Evolutionary conservation across 257 asterid species (phyloP).

Genomic region (Penstemon barbatus): DNA sequence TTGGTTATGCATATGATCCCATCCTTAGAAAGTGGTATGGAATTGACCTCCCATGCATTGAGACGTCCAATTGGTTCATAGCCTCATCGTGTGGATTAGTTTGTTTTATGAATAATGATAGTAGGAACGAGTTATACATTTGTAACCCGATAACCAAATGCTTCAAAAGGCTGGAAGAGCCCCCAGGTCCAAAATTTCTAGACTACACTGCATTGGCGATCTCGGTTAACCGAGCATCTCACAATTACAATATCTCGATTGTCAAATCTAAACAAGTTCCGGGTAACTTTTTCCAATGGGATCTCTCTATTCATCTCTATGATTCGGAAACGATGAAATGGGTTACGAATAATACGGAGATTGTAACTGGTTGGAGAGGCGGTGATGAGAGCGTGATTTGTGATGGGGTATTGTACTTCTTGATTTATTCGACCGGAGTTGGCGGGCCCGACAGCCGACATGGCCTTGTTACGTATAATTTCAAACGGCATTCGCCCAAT

Average conservation of each 20-base stretch:
- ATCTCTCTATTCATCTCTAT: constrained; percentile 71
- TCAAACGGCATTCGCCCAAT: constrained; percentile 37
- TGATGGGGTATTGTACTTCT: constrained; percentile 64
- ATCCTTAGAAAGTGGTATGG: constrained; percentile 71
- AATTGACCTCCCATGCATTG: constrained; percentile 76
- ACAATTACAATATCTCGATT: constrained; percentile 49
- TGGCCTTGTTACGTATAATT: constrained; percentile 64
- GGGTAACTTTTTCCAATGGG: constrained; percentile 77
- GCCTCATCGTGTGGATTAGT: constrained; percentile 85
- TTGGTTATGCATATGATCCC: constrained; percentile 84
- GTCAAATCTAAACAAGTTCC: constrained; percentile 87
- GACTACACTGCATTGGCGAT: constrained; percentile 84
- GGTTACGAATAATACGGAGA: constrained; percentile 58
- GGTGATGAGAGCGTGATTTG: constrained; percentile 95
- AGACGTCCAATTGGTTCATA: constrained; percentile 69
- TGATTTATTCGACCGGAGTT: constrained; percentile 72
- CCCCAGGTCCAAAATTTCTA: constrained; percentile 65
- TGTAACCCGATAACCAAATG: constrained; percentile 79
- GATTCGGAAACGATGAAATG: constrained; percentile 62
- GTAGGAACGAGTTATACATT: constrained; percentile 61
- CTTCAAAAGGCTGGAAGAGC: constrained; percentile 49
- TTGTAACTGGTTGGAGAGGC: constrained; percentile 81
- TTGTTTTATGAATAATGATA: constrained; percentile 86
- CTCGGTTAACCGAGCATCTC: constrained; percentile 45
- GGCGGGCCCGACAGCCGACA: constrained; percentile 66